These are phyloP conservation scores for Beta macrorhiza DNA, from an alignment of 179 eudicot genomes.

Conservation along the genomic window DNA sequence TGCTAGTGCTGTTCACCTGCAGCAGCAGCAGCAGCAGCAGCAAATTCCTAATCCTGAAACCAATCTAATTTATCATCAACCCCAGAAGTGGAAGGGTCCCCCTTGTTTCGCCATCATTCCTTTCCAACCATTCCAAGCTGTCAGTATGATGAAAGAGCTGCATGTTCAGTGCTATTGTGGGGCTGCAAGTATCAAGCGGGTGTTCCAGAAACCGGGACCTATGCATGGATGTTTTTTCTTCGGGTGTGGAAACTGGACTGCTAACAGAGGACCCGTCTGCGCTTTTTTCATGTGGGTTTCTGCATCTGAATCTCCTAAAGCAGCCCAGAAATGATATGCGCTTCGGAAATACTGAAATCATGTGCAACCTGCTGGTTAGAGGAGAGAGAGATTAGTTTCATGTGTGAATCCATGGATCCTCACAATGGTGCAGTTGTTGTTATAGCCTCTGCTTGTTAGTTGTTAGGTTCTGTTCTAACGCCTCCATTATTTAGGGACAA, in stretches of 20 bases:
- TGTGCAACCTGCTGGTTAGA: slow-evolving; percentile 6
- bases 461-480: slow-evolving; percentile 22
- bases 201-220: slow-evolving; percentile 64
- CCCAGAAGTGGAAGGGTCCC: slow-evolving; percentile 35
- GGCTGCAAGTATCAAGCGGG: slow-evolving; percentile 58
- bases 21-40: slow-evolving; percentile 13
- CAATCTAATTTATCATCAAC: slow-evolving; percentile 32
- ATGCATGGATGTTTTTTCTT: slow-evolving; percentile 70
- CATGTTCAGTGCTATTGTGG: slow-evolving; percentile 62
- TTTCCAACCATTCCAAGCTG: slow-evolving; percentile 30
- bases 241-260: slow-evolving; percentile 86
- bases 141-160: slow-evolving; percentile 26
- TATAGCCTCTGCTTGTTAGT: slow-evolving; percentile 19
- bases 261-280: slow-evolving; percentile 72
- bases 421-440: slow-evolving; percentile 9
- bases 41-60: slow-evolving; percentile 27
- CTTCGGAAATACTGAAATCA: background rate
- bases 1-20: slow-evolving; percentile 32
- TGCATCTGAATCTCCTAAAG: slow-evolving; percentile 32
- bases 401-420: background rate
- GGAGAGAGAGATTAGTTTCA: background rate
- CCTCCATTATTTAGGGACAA: slow-evolving; percentile 18
- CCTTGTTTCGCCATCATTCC: slow-evolving; percentile 30
- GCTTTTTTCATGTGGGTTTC: slow-evolving; percentile 64
- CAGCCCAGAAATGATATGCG: slow-evolving; percentile 19